These are phyloP conservation scores for Ogataea nakhonphanomensis DNA, from an alignment of 805 yeast species.

Conservation along the genomic window DNA sequence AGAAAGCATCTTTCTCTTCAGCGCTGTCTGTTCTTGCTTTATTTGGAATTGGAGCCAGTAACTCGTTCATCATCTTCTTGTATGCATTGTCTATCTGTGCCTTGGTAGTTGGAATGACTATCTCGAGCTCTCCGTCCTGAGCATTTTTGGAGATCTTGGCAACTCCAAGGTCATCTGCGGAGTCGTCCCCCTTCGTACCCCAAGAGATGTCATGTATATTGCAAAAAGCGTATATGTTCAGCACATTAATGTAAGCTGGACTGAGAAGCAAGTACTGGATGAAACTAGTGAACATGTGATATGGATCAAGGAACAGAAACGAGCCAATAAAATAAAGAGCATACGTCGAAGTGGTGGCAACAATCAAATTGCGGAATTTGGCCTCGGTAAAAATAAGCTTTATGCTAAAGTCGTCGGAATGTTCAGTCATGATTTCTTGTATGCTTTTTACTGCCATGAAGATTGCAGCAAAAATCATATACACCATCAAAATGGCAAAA, in stretches of 20 bases:
- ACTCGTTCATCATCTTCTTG: slow-evolving; percentile 55
- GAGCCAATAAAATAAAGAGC: slow-evolving; percentile 77
- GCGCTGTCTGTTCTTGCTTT: slow-evolving; percentile 21
- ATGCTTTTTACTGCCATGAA: slow-evolving; percentile 68
- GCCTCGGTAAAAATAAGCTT: slow-evolving; percentile 55
- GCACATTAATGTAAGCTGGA: slow-evolving; percentile 87
- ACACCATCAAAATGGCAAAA: slow-evolving; percentile 85
- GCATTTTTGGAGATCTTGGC: slow-evolving; percentile 58
- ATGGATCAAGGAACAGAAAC: slow-evolving; percentile 79
- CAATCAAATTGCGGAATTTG: slow-evolving; percentile 79
- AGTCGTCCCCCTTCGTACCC: slow-evolving; percentile 91
- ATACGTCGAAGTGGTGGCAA: slow-evolving; percentile 85
- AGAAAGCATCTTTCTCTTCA: slow-evolving; percentile 62
- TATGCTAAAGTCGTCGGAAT: slow-evolving; percentile 39
- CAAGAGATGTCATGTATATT: slow-evolving; percentile 95
- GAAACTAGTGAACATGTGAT: slow-evolving; percentile 88
- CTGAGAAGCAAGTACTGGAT: slow-evolving; percentile 77
- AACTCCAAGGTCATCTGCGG: slow-evolving; percentile 73
- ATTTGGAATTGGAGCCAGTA: slow-evolving; percentile 41
- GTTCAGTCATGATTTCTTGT: slow-evolving; percentile 35
- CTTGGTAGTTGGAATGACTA: slow-evolving; percentile 71
- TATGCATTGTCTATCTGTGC: slow-evolving; percentile 77
- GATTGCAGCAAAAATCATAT: slow-evolving; percentile 84
- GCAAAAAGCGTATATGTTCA: slow-evolving; percentile 93
- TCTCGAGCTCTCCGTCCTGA: slow-evolving; percentile 60